A percentile compares a stretch with the other conserved stretches of the same genome.
These are phyloP conservation scores for Apophysomyces sp. DNA, from an alignment of 371 early-diverging fungal species.

Conservation along the genomic window DNA sequence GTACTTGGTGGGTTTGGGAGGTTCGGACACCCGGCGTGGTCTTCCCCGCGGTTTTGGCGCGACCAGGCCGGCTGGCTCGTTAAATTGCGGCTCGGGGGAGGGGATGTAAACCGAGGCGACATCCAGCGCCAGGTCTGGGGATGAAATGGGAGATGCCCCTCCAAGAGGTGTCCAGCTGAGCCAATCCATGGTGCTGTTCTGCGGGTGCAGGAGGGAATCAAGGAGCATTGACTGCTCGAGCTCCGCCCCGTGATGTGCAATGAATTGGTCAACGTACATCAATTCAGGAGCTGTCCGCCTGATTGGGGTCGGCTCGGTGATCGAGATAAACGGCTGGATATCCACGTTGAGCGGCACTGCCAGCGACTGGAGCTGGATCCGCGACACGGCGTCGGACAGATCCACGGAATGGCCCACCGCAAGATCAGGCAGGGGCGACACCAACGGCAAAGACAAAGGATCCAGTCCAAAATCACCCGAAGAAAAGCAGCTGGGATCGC, in stretches of 20 bases:
- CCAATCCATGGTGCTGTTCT: conserved; percentile 3
- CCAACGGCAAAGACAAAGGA: not conserved
- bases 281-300: conserved; percentile 11
- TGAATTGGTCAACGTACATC: conserved; percentile 14
- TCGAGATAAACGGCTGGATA: conserved; percentile 25
- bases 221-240: conserved; percentile 7
- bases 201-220: not conserved
- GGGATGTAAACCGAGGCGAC: conserved; percentile 8
- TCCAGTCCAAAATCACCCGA: not conserved
- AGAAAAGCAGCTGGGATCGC: not conserved
- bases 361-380: not conserved
- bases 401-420: not conserved
- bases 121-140: conserved; percentile 11
- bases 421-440: not conserved
- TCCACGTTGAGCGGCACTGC: conserved; percentile 11
- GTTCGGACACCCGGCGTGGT: conserved; percentile 26
- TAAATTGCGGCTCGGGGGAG: not conserved
- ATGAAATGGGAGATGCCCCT: conserved; percentile 2
- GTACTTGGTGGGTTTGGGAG: conserved; percentile 11
- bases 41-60: not conserved
- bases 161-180: conserved; percentile 12
- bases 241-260: conserved; percentile 10
- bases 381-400: not conserved
- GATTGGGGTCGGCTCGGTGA: conserved; percentile 25
- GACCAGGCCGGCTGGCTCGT: conserved; percentile 1